Base-by-base conservation (phyloP, 1,284 basidiomycete species). In the Tranzscheliella williamsii region DNA sequence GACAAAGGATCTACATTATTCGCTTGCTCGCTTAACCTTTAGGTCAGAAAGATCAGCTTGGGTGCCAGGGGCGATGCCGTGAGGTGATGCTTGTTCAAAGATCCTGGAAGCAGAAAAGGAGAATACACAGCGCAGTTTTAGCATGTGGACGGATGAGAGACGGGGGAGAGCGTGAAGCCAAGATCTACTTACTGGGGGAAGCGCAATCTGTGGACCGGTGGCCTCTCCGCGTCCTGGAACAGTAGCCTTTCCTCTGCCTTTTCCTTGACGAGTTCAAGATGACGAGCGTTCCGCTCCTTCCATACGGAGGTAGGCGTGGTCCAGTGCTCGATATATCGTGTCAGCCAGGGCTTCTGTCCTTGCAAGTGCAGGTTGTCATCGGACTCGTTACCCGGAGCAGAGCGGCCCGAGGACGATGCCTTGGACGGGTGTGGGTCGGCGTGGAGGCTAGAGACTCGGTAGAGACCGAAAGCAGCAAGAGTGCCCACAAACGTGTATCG, bases 11-110 rank as follows among this genome's bases (percentile, higher is more conserved):
- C 11, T 9, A 15, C 17, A 34, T 17, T 34, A 9, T 11, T 20
- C 18, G 63, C 44, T 71, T 30, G 47, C 50, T 27, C 42, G 55
- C 60, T 71, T 75, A 49, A 75, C 61, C 42, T 71, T 63, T 42
- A 75, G 54, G 41, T 72, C 68, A 5, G 68, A 69, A 9, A 73
- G 56, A 43, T 75, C 69, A 29, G 57, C 62, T 54, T 69, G 57
- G 31, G 49, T 50, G 23, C 70, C 70, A 9, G 60, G 43, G 23
- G 45, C 48, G 24, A 71, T 32, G 20, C 50, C 50, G 54, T 72
- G 67, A 17, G 72, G 72, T 38, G 72, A 75, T 37, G 68, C 70
- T 38, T 62, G 61, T 42, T 73, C 66, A 39, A 75, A 75, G 32
- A 44, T 56, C 35, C 72, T 72, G 37, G 32, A n/a, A 11, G 11